Base-by-base conservation (phyloP, 495 filamentous ascomycete genomes). In the Bathelium albidoporum region DNA sequence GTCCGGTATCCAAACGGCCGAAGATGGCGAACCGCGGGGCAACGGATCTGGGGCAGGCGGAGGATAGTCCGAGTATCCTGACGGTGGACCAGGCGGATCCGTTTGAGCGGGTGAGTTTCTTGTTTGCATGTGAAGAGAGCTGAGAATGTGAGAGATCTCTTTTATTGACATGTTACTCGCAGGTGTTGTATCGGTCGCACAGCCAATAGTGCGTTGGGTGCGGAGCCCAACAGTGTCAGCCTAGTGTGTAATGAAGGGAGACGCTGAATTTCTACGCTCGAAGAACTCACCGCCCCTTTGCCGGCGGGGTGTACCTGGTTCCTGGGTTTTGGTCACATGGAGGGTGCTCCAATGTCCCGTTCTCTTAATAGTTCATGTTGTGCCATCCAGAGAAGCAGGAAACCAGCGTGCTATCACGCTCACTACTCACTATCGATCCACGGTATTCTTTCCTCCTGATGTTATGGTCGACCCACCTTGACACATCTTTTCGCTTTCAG, bases 21-120 rank as follows among this genome's bases (percentile, higher is more conserved):
- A 70, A 64, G 59, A 63, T 84, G 73, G 76, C 82, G 67, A 66
- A 79, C 26, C 77, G 87, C 44, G 81, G 87, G 18, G 78, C 84
- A 66, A 91, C 89, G 16, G 81, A 82, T 60, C 80, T 82, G n/a
- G 85, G 82, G 24, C 74, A 82, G 31, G 82, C 76, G 61, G 71
- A 81, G 26, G 83, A 85, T 20, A 90, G 86, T 74, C 86, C 87
- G 12, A 75, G 76, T 43, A 73, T 86, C 36, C 79, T 83, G 26
- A 75, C 85, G 59, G 79, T 80, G 63, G 83, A 85, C 62, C 79
- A 82, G 70, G 81, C 83, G 34, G 85, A 91, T 79, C 82, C 87
- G 44, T 74, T 90, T 73, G 85, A 86, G 69, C 82, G 86, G 79
- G 87, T 89, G 82, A 79, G 85, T 82, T 74, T 36, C 18, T n/a